A percentile compares a stretch with the other conserved stretches of the same genome.
Conservation (phyloP, 176 grass and related monocot species). For the Hsuehochloa calcarea region DNA sequence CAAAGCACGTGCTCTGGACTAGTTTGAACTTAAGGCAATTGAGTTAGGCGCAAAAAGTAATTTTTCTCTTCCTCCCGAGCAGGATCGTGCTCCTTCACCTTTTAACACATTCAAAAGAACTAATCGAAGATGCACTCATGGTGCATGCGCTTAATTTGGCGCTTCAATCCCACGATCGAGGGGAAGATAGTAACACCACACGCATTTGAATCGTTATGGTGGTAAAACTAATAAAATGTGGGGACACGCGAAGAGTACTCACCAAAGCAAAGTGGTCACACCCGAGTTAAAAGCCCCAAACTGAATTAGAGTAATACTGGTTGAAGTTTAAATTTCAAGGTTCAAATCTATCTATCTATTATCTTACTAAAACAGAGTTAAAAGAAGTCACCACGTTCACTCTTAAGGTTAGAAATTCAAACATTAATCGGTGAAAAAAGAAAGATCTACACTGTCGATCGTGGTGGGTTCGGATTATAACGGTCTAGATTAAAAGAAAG, state of each 20-base stretch:
- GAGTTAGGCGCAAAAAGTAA: not conserved
- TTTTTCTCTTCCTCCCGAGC: not conserved
- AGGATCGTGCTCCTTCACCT: not conserved
- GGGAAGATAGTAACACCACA: not conserved
- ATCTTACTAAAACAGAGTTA: too few relatives aligned
- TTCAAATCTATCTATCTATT: too few relatives aligned
- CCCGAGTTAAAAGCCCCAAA: not conserved
- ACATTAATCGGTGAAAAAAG: too few relatives aligned
- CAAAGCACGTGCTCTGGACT: too few relatives aligned
- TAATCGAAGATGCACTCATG: not conserved
- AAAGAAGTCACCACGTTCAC: too few relatives aligned
- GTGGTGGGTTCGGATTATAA: too few relatives aligned
- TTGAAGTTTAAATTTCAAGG: conserved; percentile 12
- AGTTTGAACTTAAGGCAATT: not conserved
- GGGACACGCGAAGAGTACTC: not conserved
- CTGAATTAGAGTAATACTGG: not conserved
- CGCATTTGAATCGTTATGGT: conserved; percentile 7
- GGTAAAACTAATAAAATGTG: not conserved
- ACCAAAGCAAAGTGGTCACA: not conserved
- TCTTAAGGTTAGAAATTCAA: too few relatives aligned
- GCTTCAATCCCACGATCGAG: not conserved
- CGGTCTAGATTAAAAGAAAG: too few relatives aligned
- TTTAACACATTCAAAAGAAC: not conserved
- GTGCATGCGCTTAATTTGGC: conserved; percentile 7
- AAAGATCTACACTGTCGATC: too few relatives aligned